Conservation (phyloP, 441 rosid species). For the Adansonia grandidieri region DNA sequence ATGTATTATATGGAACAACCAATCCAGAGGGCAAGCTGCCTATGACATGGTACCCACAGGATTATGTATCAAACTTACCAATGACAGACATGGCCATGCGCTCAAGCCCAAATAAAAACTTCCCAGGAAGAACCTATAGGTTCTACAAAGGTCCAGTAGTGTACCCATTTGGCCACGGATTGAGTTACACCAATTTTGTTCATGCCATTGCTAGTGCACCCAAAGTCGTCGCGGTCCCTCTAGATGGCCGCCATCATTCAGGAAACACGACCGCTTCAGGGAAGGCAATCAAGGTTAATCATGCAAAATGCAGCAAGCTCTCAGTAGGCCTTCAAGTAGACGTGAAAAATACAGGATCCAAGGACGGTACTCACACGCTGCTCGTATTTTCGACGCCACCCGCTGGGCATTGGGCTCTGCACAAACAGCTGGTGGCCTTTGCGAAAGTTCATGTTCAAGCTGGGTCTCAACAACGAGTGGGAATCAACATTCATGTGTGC, state of each 20-base stretch:
- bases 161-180: slow-evolving; percentile 85
- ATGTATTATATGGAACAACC: slow-evolving; percentile 62
- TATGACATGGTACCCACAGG: slow-evolving; percentile 98
- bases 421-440: slow-evolving; percentile 79
- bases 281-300: too few species aligned
- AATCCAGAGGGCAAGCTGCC: slow-evolving; percentile 94
- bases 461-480: slow-evolving; percentile 51
- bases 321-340: too few species aligned
- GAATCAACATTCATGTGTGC: slow-evolving; percentile 76
- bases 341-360: too few species aligned
- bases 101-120: slow-evolving; percentile 47
- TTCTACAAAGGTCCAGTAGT: slow-evolving; percentile 81
- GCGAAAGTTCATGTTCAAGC: slow-evolving; percentile 61
- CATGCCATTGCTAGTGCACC: slow-evolving; percentile 67
- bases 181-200: slow-evolving; percentile 75
- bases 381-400: slow-evolving; percentile 34
- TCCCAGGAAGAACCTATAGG: slow-evolving; percentile 89
- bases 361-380: too few species aligned
- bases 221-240: slow-evolving; percentile 48
- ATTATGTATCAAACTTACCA: slow-evolving; percentile 60
- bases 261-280: too few species aligned
- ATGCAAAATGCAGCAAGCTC: too few species aligned
- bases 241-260: slow-evolving; percentile 15
- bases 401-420: slow-evolving; percentile 69
- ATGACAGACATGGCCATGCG: slow-evolving; percentile 94